Base-by-base conservation (phyloP, 2,329 filamentous ascomycete species). In the Macrophomina tecta region DNA sequence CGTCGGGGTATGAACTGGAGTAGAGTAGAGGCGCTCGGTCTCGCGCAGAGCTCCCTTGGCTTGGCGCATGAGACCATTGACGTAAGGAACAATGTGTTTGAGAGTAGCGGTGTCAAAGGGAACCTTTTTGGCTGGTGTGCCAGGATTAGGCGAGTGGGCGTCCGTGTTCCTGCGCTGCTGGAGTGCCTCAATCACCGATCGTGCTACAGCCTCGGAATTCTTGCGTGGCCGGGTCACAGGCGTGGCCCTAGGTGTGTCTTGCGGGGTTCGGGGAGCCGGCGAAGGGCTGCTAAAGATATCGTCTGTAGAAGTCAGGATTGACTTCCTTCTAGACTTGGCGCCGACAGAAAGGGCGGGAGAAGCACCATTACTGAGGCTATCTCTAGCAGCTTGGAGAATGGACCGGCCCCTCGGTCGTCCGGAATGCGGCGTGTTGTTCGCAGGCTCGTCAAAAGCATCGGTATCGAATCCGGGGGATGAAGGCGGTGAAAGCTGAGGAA, bases 31-130 rank as follows among this genome's bases (percentile, higher is more conserved):
- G 28, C 80, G 81, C 72, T 84, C 82, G 16, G 80, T 80, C 68
- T 83, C 81, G 51, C 82, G 78, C 64, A 84, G 72, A 1, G 77
- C 77, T 58, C 82, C 80, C 71, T 83, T 84, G 58, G 83, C 82
- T 71, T 80, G 81, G 42, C 80, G 81, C 66, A 80, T 82, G 66
- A 84, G 74, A 9, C 78, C 79, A 67, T 77, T 81, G 49, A 84
- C 82, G 70, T 84, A 83, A 4, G 82, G 82, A 32, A 90, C 87
- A 66, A 90, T 86, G 72, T 88, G 85, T 70, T 84, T 83, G 14
- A 90, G 81, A 51, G 88, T 89, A 32, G 85, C 85, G 2, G 87
- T 90, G 72, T 90, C 87, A 72, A 90, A 90, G 0, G 87, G 86
- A n/a, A 90, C 83, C 71, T 89, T 90, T 70, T 82, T 82, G 4